phyloP scores from a whole-genome alignment of 768 basidiomycete species.

The Lentinula aciculospora region DNA sequence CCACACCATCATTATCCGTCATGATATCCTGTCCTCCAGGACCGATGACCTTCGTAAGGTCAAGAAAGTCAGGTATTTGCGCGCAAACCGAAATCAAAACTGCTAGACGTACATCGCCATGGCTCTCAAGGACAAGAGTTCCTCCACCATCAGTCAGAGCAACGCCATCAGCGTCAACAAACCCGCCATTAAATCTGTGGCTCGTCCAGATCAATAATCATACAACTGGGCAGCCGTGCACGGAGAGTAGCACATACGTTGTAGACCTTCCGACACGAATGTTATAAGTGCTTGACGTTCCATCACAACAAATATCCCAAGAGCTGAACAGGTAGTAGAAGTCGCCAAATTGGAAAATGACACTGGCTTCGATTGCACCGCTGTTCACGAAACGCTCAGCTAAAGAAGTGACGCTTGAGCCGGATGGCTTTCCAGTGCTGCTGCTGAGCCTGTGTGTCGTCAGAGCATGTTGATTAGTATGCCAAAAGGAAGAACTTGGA shows the following conservation, averaged over 20 bases:
- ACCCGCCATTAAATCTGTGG: constrained; percentile 25
- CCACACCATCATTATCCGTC: constrained; percentile 36
- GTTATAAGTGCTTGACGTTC: constrained; percentile 52
- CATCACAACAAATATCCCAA: constrained; percentile 50
- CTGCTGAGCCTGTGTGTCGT: constrained; percentile 25
- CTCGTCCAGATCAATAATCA: constrained; percentile 22
- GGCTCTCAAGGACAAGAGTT: constrained; percentile 40
- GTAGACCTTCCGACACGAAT: constrained; percentile 50
- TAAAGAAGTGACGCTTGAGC: constrained; percentile 32
- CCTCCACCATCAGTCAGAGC: constrained; percentile 44
- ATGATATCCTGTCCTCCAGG: constrained; percentile 52
- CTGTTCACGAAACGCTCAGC: constrained; percentile 24
- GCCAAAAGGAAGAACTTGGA: background rate
- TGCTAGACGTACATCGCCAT: constrained; percentile 23
- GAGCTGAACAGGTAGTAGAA: constrained; percentile 53
- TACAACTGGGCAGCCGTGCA: too few species aligned
- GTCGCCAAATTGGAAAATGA: constrained; percentile 35
- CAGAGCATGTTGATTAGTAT: background rate
- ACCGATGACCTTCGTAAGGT: constrained; percentile 34
- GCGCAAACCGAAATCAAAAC: background rate
- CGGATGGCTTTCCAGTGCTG: constrained; percentile 36
- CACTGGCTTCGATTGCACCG: constrained; percentile 46
- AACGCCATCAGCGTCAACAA: constrained; percentile 41
- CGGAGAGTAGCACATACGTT: constrained; percentile 25
- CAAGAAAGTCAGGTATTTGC: background rate